Conservation (phyloP, 257 asterid species). For the Ilex aquifolium region DNA sequence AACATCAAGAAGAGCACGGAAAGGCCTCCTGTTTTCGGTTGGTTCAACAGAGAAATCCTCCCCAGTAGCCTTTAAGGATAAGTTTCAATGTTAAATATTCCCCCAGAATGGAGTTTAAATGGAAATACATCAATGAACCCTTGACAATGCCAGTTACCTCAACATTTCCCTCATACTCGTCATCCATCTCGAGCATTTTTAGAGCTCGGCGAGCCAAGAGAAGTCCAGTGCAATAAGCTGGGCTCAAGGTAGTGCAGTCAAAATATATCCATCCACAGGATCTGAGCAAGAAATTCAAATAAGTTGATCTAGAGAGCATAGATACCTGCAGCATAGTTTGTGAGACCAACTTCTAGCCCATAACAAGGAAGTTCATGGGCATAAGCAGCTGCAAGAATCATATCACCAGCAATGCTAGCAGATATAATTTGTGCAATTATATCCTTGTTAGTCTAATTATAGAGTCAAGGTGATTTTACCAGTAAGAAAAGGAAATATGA, state of each 20-base stretch:
- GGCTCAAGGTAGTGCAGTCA: slow-evolving; percentile 6
- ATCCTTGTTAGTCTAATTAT: slow-evolving; percentile 53
- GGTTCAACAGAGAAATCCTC: slow-evolving; percentile 76
- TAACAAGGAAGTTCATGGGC: slow-evolving; percentile 59
- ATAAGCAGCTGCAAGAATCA: slow-evolving; percentile 56
- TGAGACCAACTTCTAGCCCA: slow-evolving; percentile 63
- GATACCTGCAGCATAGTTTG: slow-evolving; percentile 68
- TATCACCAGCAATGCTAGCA: slow-evolving; percentile 67
- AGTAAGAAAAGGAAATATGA: neutral
- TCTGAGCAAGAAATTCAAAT: neutral
- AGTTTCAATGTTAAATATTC: no score
- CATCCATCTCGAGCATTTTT: slow-evolving; percentile 67
- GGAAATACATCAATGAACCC: neutral
- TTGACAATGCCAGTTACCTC: slow-evolving; percentile 36
- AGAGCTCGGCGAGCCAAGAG: slow-evolving; percentile 74
- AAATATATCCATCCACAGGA: slow-evolving; percentile 3
- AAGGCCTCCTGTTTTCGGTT: slow-evolving; percentile 55
- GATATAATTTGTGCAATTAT: slow-evolving; percentile 58
- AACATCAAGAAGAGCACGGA: slow-evolving; percentile 68
- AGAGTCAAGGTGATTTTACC: slow-evolving; percentile 21
- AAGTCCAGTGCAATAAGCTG: slow-evolving; percentile 78
- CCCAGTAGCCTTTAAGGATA: slow-evolving; percentile 47
- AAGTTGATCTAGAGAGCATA: neutral
- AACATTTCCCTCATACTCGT: slow-evolving; percentile 58
- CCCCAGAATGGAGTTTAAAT: neutral